These are phyloP conservation scores for Diplodia intermedia DNA, from an alignment of 2,329 filamentous ascomycete species.

Conservation along the genomic window DNA sequence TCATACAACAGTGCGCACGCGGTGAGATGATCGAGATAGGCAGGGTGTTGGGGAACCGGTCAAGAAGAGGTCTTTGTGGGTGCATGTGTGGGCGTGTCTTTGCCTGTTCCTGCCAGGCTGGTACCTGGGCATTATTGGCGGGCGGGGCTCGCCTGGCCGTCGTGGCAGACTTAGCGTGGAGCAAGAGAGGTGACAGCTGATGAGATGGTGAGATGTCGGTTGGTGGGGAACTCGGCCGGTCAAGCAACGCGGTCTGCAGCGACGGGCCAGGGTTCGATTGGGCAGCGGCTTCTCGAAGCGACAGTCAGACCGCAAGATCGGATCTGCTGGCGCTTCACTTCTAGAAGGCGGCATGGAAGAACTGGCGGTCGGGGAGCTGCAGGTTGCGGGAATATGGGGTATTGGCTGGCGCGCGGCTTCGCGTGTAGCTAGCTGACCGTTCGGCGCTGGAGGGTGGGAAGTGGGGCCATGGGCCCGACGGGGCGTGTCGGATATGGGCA, in stretches of 20 bases:
- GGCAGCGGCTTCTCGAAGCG: not conserved
- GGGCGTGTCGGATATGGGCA: not conserved
- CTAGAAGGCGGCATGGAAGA: slow-evolving; percentile 17
- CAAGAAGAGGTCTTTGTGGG: not conserved
- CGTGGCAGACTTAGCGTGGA: not conserved
- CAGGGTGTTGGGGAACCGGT: slow-evolving; percentile 10
- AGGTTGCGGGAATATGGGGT: slow-evolving; percentile 26
- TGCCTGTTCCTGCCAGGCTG: not conserved
- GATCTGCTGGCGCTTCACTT: slow-evolving; percentile 7
- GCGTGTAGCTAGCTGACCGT: not conserved
- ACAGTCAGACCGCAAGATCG: slow-evolving; percentile 21
- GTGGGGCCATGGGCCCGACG: not conserved
- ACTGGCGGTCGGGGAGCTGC: slow-evolving; percentile 6
- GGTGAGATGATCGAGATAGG: slow-evolving; percentile 13
- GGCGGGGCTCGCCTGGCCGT: not conserved
- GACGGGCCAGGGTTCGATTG: slow-evolving; percentile 2
- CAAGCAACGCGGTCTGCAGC: not conserved
- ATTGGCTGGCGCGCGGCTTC: not conserved
- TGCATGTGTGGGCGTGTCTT: not conserved
- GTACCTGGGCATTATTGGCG: not conserved
- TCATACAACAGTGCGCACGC: not conserved
- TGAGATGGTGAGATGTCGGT: not conserved
- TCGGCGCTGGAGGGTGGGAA: not conserved
- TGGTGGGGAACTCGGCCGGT: slow-evolving; percentile 1
- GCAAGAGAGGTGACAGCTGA: not conserved